phyloP scores from a whole-genome alignment of 805 yeast genomes.

The Schizosaccharomyces osmophilus region DNA sequence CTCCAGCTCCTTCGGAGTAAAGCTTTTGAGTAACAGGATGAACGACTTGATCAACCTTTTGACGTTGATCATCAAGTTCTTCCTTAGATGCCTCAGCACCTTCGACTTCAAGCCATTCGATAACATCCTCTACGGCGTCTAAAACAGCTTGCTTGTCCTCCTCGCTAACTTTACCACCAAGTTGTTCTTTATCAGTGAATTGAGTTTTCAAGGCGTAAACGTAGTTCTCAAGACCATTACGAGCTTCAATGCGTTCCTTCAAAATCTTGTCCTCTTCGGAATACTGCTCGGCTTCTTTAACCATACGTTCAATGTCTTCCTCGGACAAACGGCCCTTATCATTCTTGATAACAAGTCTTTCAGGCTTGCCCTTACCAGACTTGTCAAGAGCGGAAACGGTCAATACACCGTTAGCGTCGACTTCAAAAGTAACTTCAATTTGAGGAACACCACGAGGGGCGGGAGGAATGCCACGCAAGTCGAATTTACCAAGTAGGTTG shows the following conservation, averaged over 20 bases:
- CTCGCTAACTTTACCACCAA: slow-evolving; percentile 60
- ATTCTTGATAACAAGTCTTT: slow-evolving; percentile 90
- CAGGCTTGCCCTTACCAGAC: slow-evolving; percentile 83
- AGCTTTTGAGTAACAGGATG: slow-evolving; percentile 82
- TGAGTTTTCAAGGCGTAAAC: slow-evolving; percentile 63
- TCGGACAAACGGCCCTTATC: slow-evolving; percentile 95
- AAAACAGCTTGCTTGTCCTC: slow-evolving; percentile 74
- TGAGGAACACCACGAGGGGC: slow-evolving; percentile 98
- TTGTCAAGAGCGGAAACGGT: slow-evolving; percentile 91
- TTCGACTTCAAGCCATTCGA: slow-evolving; percentile 73
- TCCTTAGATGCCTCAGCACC: slow-evolving; percentile 70
- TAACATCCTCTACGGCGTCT: slow-evolving; percentile 69
- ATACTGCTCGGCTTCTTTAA: slow-evolving; percentile 83
- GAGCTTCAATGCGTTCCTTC: slow-evolving; percentile 66
- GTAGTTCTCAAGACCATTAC: slow-evolving; percentile 70
- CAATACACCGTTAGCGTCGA: slow-evolving; percentile 93
- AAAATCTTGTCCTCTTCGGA: slow-evolving; percentile 76
- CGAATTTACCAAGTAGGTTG: slow-evolving; percentile 91
- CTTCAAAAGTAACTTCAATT: slow-evolving; percentile 88
- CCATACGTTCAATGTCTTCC: slow-evolving; percentile 96
- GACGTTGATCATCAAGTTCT: slow-evolving; percentile 82
- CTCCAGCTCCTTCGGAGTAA: slow-evolving; percentile 32
- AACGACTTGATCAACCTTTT: slow-evolving; percentile 54
- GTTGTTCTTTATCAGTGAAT: slow-evolving; percentile 25
- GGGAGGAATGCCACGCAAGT: slow-evolving; percentile 87